Evolutionary conservation across 352 stramenopile species (phyloP), one percentile per base, ranked within the genome.

Genomic region (Globisporangium echinulatum): DNA sequence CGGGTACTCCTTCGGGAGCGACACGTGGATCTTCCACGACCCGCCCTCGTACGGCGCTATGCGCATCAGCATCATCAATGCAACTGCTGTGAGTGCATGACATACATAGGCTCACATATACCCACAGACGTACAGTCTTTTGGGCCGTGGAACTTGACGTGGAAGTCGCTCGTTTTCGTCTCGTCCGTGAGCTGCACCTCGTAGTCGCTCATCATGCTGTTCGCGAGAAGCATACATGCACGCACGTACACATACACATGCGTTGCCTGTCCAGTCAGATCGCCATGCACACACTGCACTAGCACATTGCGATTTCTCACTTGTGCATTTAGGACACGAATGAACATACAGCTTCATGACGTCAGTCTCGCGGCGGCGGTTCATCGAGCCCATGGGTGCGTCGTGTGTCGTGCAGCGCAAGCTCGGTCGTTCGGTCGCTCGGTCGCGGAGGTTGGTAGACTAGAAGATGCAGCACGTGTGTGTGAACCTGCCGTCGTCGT

Each of bases 11-110:
- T 90, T 94, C 1, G 90, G 91, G 46, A 97, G 64, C 55, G 85
- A 92, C 54, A 97, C 91, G 60, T 97, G 90, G 47, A 97, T 90
- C 71, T 97, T 96, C 91, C 91, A 97, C 44, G 86, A 73, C 4
- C 91, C 91, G 50, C 90, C 89, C 84, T 96, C 83, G 58, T 97
- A 97, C 51, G 86, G 88, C 59, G 90, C 86, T 96, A 40, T 52
- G 9, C 49, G 43, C 5, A 42, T 42, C 3, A 17, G 40, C 11
- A 2, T 7, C 40, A 4, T 0, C 40, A 13, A 44, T 44, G 25
- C 25, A 3, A 33, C 25, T 33, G 25, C 25, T 33, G 25, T 7
- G 38, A 7, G 10, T 40, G 43, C 43, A 48, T 15, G 49, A 38
- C 7, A 13, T 37, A 25, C 13, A 7, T 19, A 40, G 8, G 19